Percentiles rank a stretch among this genome's conserved stretches.
phyloP scores from a whole-genome alignment of 192 early-diverging fungal genomes.

The Oehlia diaphana region DNA sequence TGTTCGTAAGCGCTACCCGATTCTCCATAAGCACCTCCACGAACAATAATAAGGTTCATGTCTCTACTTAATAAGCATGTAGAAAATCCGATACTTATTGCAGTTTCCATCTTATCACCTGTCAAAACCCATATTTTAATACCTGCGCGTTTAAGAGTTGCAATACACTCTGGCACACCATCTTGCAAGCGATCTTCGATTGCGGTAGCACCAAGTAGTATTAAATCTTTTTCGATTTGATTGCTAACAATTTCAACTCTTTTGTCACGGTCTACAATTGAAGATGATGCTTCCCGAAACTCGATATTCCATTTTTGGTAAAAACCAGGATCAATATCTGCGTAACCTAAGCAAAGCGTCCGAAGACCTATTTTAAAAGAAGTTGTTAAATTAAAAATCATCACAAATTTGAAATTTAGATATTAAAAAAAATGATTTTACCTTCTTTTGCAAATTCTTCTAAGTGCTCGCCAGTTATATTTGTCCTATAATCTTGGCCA shows the following conservation, averaged over 20 bases:
- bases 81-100: constrained; percentile 79
- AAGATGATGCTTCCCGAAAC: constrained; percentile 52
- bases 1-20: constrained; percentile 53
- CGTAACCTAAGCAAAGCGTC: constrained; percentile 72
- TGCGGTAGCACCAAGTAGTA: constrained; percentile 70
- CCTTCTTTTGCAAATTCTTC: constrained; percentile 77
- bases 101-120: constrained; percentile 80
- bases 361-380: constrained; percentile 51
- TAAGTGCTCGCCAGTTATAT: constrained; percentile 68
- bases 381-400: background rate
- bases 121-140: constrained; percentile 83
- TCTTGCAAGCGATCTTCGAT: constrained; percentile 82
- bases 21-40: constrained; percentile 42
- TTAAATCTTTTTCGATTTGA: constrained; percentile 60
- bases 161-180: constrained; percentile 74
- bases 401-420: background rate
- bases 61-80: constrained; percentile 64
- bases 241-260: constrained; percentile 55
- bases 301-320: constrained; percentile 59
- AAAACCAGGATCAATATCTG: constrained; percentile 49
- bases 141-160: constrained; percentile 59
- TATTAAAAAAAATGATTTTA: constrained; percentile 35
- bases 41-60: constrained; percentile 62
- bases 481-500: constrained; percentile 58
- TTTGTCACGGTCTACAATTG: constrained; percentile 60